A percentile compares a stretch with the other conserved stretches of the same genome.
phyloP scores from a whole-genome alignment of 2,329 filamentous ascomycete species.

The Sordariomycetes sp. region DNA sequence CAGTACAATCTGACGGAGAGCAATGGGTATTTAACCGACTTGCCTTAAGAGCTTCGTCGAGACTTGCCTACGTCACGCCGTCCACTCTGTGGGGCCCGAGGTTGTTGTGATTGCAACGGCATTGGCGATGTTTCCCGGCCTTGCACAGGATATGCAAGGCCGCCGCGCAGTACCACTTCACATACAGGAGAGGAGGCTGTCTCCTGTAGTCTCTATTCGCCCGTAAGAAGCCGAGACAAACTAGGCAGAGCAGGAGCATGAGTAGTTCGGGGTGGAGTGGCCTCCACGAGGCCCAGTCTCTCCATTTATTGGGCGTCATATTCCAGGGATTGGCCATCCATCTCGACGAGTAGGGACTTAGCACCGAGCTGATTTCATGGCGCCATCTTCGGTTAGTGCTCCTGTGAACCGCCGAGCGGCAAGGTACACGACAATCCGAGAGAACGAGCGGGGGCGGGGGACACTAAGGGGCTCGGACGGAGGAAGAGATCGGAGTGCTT shows the following conservation, averaged over 20 bases:
- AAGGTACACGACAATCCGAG: too few species aligned
- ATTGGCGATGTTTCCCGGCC: conserved; percentile 1
- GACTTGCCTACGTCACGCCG: conserved; percentile 1
- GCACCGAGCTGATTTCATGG: not conserved
- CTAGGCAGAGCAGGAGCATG: conserved; percentile 1
- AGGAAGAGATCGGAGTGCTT: conserved; percentile 3
- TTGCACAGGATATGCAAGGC: not conserved
- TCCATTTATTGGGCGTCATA: conserved; percentile 1
- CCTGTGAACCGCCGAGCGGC: too few species aligned
- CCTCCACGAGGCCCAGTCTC: not conserved
- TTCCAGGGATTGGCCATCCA: not conserved
- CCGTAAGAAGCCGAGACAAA: not conserved
- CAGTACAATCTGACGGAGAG: too few species aligned
- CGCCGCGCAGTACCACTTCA: conserved; percentile 2
- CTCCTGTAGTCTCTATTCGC: conserved; percentile 2
- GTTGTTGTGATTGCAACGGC: conserved; percentile 2
- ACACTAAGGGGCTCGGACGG: not conserved
- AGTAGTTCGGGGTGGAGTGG: conserved; percentile 1
- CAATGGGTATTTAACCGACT: too few species aligned
- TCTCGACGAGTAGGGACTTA: not conserved
- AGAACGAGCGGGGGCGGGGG: conserved; percentile 2
- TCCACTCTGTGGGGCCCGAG: not conserved
- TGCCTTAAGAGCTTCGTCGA: not conserved
- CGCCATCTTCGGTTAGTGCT: not conserved
- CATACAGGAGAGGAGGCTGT: conserved; percentile 1